These are phyloP conservation scores for Cryphonectria carpinicola DNA, from an alignment of 2,329 filamentous ascomycete genomes.

Conservation along the genomic window DNA sequence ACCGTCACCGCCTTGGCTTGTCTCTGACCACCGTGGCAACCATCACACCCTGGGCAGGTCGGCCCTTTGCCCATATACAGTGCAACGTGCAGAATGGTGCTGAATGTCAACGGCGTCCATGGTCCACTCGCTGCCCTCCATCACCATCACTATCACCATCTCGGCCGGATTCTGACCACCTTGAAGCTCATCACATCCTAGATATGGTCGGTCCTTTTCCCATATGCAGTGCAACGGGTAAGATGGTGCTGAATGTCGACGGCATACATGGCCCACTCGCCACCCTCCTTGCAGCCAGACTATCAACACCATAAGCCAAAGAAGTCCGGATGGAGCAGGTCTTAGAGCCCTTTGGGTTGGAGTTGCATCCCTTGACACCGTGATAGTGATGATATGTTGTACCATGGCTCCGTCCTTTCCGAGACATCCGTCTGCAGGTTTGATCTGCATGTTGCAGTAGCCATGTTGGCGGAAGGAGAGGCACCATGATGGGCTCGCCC, in stretches of 20 bases:
- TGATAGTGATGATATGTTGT: background rate
- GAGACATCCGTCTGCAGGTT: background rate
- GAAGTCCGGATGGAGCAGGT: background rate
- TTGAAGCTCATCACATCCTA: background rate
- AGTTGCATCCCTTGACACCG: background rate
- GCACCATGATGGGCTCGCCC: background rate
- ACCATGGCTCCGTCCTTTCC: background rate
- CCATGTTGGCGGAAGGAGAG: background rate
- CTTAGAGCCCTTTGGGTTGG: background rate
- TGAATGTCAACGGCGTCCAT: background rate
- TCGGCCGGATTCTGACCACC: background rate
- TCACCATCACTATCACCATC: background rate
- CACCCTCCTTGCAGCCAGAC: conserved; percentile 1
- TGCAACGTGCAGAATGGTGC: background rate
- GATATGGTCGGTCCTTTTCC: background rate
- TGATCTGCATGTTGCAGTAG: background rate
- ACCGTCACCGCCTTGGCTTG: background rate
- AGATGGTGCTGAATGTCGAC: background rate
- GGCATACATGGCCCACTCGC: background rate
- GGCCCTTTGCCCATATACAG: background rate
- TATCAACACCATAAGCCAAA: background rate
- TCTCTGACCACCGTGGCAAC: background rate
- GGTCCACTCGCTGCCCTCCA: background rate
- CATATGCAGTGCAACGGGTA: background rate
- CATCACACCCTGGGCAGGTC: background rate